Evolutionary conservation across 1,284 basidiomycete species (phyloP), one percentile per base, ranked within the genome.

Genomic region (Boletus semigastroideus): DNA sequence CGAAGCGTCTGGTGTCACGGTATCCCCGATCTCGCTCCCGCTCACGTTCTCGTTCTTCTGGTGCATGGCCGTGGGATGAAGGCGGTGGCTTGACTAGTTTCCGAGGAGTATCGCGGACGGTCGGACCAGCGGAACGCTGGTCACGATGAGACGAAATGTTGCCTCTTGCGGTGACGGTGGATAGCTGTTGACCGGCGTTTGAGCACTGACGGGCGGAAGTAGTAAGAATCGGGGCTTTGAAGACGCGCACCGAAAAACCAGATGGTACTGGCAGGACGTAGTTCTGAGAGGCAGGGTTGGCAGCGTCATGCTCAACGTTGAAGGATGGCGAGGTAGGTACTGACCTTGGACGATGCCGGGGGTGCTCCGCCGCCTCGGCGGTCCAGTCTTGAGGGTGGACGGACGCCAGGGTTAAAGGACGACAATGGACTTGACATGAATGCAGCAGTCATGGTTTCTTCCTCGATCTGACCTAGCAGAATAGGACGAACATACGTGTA

Each of bases 171-270:
- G 54, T 45, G 54, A 57, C 54, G 28, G 64, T 28, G 54, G 45
- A 69, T 46, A 43, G 73, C 66, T 65, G 63, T 28, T 66, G 64
- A 64, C 66, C 49, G 14, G 51, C 42, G 34, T 50, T 55, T 65
- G 41, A 72, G 61, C 70, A 71, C 34, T 73, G 67, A 56, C 53
- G 65, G 46, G 55, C 47, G 46, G 71, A 59, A 52, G 71, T 64
- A 46, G 69, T 64, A 57, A 72, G 59, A 42, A 72, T 66, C 13
- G 79, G 75, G 5, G 69, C 70, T 68, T 82, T 81, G 67, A 80
- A 78, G 27, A 79, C 69, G 53, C 75, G 76, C 41, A 81, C 74
- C 50, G 76, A 70, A 61, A 81, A 78, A 27, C 76, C 76, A 56
- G 74, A 73, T 31, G 73, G 71, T 14, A 73, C 64, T 58, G 74